Conservation (phyloP, 306 rosid genomes). For the Trifolium fragiferum region DNA sequence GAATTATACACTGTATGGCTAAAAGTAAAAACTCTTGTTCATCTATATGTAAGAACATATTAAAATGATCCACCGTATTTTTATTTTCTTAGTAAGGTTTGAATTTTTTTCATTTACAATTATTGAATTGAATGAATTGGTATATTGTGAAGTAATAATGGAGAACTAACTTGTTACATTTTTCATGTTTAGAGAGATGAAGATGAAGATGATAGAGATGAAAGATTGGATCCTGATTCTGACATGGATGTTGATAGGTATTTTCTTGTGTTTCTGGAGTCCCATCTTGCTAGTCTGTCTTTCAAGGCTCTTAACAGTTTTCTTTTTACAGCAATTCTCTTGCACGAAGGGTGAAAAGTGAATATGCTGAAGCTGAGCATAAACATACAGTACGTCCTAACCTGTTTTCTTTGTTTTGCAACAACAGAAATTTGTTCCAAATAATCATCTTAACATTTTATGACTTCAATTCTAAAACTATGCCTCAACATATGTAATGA, state of each 20-base stretch:
- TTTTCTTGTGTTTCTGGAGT: constrained; percentile 21
- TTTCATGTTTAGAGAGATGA: constrained; percentile 48
- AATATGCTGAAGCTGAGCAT: constrained; percentile 43
- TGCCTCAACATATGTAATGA: not conserved
- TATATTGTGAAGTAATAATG: constrained; percentile 12
- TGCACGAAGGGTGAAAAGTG: constrained; percentile 49
- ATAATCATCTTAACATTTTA: constrained; percentile 16
- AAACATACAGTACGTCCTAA: constrained; percentile 47
- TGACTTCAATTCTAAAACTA: constrained; percentile 27
- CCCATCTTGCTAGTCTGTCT: constrained; percentile 21
- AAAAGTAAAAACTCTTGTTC: not conserved
- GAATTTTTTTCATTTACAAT: constrained; percentile 14
- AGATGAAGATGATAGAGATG: constrained; percentile 49
- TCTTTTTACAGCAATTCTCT: constrained; percentile 44
- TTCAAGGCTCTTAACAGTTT: constrained; percentile 35
- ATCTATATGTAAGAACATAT: not conserved
- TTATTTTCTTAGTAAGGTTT: constrained; percentile 5
- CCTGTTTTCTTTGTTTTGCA: constrained; percentile 34
- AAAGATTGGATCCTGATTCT: constrained; percentile 53
- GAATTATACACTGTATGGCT: constrained; percentile 7
- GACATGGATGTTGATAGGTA: constrained; percentile 52
- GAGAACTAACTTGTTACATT: not conserved
- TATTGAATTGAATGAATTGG: constrained; percentile 1
- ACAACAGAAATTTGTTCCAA: constrained; percentile 2
- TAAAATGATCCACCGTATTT: constrained; percentile 5